These are phyloP conservation scores for Saccharomyces hybrid DNA, from an alignment of 1,139 yeast genomes.

Conservation along the genomic window DNA sequence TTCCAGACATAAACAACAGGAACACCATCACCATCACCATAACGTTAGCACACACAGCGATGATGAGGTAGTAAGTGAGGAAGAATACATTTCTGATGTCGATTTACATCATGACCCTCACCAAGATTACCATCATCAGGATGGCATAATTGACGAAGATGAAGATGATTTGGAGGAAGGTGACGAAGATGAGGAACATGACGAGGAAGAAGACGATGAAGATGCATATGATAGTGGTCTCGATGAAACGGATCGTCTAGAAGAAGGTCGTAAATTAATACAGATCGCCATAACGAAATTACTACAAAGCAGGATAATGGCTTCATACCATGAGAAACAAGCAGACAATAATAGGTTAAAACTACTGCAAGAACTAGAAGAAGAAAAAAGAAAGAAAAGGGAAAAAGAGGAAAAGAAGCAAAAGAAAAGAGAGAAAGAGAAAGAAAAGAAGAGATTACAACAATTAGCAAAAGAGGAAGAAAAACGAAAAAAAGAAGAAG, in stretches of 20 bases:
- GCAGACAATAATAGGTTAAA: slow-evolving; percentile 72
- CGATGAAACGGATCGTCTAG: slow-evolving; percentile 56
- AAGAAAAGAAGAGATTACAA: slow-evolving; percentile 68
- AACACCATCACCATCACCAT: slow-evolving; percentile 6
- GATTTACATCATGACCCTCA: background rate
- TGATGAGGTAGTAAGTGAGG: background rate
- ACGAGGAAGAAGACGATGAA: slow-evolving; percentile 28
- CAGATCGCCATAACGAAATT: slow-evolving; percentile 70
- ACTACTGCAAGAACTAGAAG: slow-evolving; percentile 74
- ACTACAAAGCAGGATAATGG: slow-evolving; percentile 62
- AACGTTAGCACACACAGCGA: background rate
- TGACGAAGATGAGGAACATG: slow-evolving; percentile 2
- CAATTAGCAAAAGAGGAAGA: slow-evolving; percentile 61
- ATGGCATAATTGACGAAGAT: slow-evolving; percentile 6
- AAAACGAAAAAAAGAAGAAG: slow-evolving; percentile 34
- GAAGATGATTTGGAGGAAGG: slow-evolving; percentile 17
- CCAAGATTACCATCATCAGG: background rate
- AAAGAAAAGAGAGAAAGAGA: slow-evolving; percentile 65
- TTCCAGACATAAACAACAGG: slow-evolving; percentile 4
- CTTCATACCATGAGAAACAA: slow-evolving; percentile 69
- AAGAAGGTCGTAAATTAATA: slow-evolving; percentile 69
- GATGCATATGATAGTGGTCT: slow-evolving; percentile 33
- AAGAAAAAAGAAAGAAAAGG: slow-evolving; percentile 64
- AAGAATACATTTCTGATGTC: slow-evolving; percentile 1
- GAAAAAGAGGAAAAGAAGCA: slow-evolving; percentile 69